Base-by-base conservation (phyloP, 306 rosid species). In the Cucurbita pepo region DNA sequence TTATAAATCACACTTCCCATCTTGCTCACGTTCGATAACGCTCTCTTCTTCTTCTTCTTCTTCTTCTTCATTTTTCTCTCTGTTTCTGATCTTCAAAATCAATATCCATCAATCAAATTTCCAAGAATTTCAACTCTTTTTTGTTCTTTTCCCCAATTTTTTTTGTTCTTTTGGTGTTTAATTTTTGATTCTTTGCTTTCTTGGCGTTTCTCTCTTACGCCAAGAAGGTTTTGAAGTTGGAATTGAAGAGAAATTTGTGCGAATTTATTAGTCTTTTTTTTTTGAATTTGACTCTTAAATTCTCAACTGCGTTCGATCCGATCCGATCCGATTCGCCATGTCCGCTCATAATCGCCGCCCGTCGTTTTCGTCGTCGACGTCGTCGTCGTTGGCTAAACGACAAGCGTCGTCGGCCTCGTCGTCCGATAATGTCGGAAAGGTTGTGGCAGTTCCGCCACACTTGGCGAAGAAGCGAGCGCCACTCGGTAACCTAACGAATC, bases 401-500 rank as follows among this genome's bases (percentile, higher is more conserved):
- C 88, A 87, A 18, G 89, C 96, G 13, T 76, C 86, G 13, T 76
- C 85, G 12, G 74, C 81, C 0, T 74, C 88, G 0, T 78, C 92
- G 1, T 83, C 83, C 18, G 85, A 83, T 58, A 86, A 67, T 61
- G 56, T 19, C 0, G 84, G 84, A 4, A 88, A 85, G 77, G 73
- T 72, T 47, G 36, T 57, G 14, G 79, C 82, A 0, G 76, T 75
- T 4, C 82, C 86, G 62, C 75, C 83, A 0, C 80, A 80, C 7
- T 51, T 84, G 83, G 86, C 91, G 0, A 94, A 85, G 92, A 94
- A 89, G 78, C 87, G 98, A 19, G 90, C 96, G 7, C 97, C 98
- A 53, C 92, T 94, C 21, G 52, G 87, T 30, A 91, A 94, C 81
- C 75, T 94, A 78, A 90, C 96, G 44, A 94, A 94, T 81, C 80